phyloP scores from a whole-genome alignment of 257 asterid species.

The Nicotiana tomentosiformis region DNA sequence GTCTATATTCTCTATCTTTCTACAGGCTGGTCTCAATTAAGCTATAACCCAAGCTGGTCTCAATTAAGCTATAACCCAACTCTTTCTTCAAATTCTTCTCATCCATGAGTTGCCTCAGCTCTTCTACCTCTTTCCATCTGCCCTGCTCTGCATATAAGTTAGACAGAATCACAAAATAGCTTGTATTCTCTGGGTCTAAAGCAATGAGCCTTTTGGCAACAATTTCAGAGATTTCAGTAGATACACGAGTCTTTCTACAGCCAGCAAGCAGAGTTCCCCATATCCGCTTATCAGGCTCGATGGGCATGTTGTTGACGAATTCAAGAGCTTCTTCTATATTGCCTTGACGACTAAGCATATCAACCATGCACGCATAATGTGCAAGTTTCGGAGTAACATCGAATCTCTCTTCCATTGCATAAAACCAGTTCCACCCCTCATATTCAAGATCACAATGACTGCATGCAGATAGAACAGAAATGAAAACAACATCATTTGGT shows the following conservation, averaged over 20 bases:
- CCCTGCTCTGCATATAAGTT: slow-evolving; percentile 69
- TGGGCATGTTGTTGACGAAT: slow-evolving; percentile 60
- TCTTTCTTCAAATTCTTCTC: slow-evolving; percentile 46
- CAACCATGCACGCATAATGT: slow-evolving; percentile 89
- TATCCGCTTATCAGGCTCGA: slow-evolving; percentile 67
- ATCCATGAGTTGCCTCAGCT: slow-evolving; percentile 43
- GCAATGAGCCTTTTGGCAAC: slow-evolving; percentile 45
- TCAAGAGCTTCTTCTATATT: slow-evolving; percentile 69
- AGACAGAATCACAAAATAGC: slow-evolving; percentile 51
- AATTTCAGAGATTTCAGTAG: slow-evolving; percentile 35
- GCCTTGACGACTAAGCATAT: slow-evolving; percentile 86
- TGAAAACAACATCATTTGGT: slow-evolving; percentile 66
- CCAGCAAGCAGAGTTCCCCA: slow-evolving; percentile 88
- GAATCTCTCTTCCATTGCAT: slow-evolving; percentile 47
- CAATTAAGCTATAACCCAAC: slow-evolving; percentile 46
- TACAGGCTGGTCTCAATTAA: slow-evolving; percentile 13
- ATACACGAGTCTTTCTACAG: slow-evolving; percentile 43
- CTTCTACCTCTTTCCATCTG: slow-evolving; percentile 67
- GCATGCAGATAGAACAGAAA: slow-evolving; percentile 72
- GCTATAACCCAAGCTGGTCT: slow-evolving; percentile 40
- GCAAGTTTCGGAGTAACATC: slow-evolving; percentile 54
- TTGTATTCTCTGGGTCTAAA: slow-evolving; percentile 46
- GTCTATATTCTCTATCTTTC: background rate
- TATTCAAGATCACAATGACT: slow-evolving; percentile 84
- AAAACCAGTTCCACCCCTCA: slow-evolving; percentile 83